Base-by-base conservation (phyloP, 2,329 filamentous ascomycete species). In the Aureobasidium subglaciale region DNA sequence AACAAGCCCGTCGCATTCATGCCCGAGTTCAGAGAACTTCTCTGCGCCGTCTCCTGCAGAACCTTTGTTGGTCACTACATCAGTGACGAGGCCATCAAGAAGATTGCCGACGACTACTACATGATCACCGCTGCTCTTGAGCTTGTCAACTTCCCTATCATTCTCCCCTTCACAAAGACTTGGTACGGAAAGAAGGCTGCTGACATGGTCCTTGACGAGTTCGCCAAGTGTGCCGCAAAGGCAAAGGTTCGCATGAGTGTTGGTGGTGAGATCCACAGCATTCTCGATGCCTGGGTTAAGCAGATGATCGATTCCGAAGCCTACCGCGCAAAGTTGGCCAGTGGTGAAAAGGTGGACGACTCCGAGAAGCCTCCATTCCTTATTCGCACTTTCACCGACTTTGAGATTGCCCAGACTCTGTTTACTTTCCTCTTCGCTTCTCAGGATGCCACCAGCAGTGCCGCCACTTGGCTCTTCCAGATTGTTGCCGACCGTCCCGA, bases 61-160 rank as follows among this genome's bases (percentile, higher is more conserved):
- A 96, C 91, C n/a, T 97, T 97, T 70, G 90, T 95, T 60, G 93
- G 93, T 38, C 85, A 96, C 76, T 97, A 97, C 76, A 92, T 96
- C 72, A 85, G 86, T 42, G 88, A 96, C 58, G 87, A 90, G 69
- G 84, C 87, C 46, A 85, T 97, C 66, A 92, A 95, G 81, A 91
- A 88, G 78, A 93, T 97, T 61, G 87, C 92, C 59, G 87, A 96
- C 72, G 91, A 97, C 74, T 99, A 96, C 76, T 97, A 95, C 74
- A 82, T 92, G 61, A 95, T 97, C 69, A 97, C 93, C 13, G 92
- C 88, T 57, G 93, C 93, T 20, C 82, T 97, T 63, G 93, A 99
- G 73, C 82, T 97, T 43, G 93, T 99, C 78, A 97, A 97, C 78
- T 96, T 97, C 78, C 92, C 93, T 58, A 87, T 97, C 73, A 96